Evolutionary conservation across 2,329 filamentous ascomycete species (phyloP).

Genomic region (Uncinocarpus reesii): DNA sequence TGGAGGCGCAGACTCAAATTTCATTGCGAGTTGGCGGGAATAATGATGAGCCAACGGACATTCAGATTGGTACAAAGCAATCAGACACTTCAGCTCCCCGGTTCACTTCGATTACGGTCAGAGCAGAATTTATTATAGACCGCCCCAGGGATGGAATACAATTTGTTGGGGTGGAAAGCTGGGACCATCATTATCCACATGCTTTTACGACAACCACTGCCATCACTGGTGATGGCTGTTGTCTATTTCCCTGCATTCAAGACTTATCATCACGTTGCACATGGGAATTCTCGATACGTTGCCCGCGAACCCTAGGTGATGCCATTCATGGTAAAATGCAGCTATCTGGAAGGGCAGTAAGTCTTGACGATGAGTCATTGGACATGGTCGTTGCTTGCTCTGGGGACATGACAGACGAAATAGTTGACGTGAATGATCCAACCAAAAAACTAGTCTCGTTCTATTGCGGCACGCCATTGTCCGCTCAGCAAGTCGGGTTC

Average conservation of each 20-base stretch:
- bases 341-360: constrained; percentile 24
- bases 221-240: constrained; percentile 70
- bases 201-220: constrained; percentile 73
- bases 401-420: constrained; percentile 76
- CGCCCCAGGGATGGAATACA: constrained; percentile 77
- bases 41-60: constrained; percentile 32
- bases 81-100: constrained; percentile 34
- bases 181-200: constrained; percentile 77
- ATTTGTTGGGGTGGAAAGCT: constrained; percentile 74
- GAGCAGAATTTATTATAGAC: constrained; percentile 67
- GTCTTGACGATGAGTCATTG: constrained; percentile 64
- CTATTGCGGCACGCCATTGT: constrained; percentile 60
- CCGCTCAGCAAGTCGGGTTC: constrained; percentile 85
- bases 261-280: constrained; percentile 68
- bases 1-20: constrained; percentile 40
- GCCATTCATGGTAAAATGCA: constrained; percentile 38
- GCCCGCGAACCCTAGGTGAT: constrained; percentile 76
- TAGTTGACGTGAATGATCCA: constrained; percentile 62
- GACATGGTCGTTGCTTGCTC: constrained; percentile 89
- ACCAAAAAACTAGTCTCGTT: constrained; percentile 84
- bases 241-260: constrained; percentile 88
- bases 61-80: constrained; percentile 26
- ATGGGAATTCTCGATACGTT: constrained; percentile 83
- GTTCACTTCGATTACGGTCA: constrained; percentile 52
- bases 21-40: constrained; percentile 31